Evolutionary conservation across 306 rosid genomes (phyloP).

Genomic region (Clitoria ternatea): DNA sequence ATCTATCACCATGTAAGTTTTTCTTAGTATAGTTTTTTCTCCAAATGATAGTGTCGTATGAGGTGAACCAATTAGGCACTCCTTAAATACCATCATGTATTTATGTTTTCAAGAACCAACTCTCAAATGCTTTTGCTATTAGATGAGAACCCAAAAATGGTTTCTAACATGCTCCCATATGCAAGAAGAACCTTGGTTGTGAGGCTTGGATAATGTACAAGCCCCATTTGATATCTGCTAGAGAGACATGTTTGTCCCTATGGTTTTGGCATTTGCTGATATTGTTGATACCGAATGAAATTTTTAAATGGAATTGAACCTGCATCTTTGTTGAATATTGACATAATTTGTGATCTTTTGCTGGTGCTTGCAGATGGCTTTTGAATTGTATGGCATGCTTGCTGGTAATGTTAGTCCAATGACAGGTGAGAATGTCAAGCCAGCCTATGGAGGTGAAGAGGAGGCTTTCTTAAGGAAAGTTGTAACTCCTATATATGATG

Average conservation of each 20-base stretch:
- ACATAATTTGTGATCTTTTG: slow-evolving; percentile 18
- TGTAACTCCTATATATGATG: slow-evolving; percentile 89
- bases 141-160: neutral
- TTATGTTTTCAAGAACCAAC: neutral
- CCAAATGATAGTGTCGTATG: neutral
- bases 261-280: neutral
- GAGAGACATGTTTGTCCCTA: neutral
- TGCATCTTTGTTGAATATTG: slow-evolving; percentile 1
- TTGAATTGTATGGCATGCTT: slow-evolving; percentile 96
- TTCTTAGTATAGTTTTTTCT: neutral
- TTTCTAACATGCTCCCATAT: neutral
- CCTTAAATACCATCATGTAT: too few species aligned
- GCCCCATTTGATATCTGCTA: neutral
- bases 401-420: slow-evolving; percentile 98
- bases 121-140: neutral
- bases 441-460: slow-evolving; percentile 97
- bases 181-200: neutral
- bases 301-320: neutral
- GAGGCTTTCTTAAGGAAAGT: slow-evolving; percentile 88
- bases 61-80: neutral
- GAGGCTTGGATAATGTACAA: neutral
- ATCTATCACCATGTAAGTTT: slow-evolving; percentile 99
- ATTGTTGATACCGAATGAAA: neutral
- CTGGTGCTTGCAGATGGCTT: slow-evolving; percentile 74
- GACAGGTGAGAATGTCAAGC: slow-evolving; percentile 97